These are phyloP conservation scores for Didymella segeticola DNA, from an alignment of 2,329 filamentous ascomycete genomes.

Conservation along the genomic window DNA sequence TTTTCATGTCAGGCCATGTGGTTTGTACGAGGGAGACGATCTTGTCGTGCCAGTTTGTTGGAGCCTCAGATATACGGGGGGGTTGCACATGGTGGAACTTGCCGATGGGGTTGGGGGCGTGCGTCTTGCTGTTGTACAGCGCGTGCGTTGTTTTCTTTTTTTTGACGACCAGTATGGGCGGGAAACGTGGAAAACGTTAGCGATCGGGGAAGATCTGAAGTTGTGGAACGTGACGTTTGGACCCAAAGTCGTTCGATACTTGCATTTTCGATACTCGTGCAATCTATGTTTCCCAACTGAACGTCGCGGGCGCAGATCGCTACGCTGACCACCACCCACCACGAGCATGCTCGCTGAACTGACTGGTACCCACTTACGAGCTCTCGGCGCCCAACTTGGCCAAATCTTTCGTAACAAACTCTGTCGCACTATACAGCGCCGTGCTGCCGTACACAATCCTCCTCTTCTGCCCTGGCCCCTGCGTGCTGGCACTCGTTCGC, in stretches of 20 bases:
- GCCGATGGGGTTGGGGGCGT: too few relatives aligned
- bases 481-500: conserved; percentile 67
- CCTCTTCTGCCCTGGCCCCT: conserved; percentile 67
- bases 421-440: conserved; percentile 69
- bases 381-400: conserved; percentile 62
- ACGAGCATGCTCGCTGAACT: background rate
- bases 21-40: background rate
- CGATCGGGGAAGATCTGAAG: background rate
- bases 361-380: conserved; percentile 25
- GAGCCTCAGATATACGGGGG: too few relatives aligned
- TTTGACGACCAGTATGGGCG: background rate
- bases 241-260: background rate
- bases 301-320: background rate
- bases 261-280: conserved; percentile 2
- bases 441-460: conserved; percentile 95
- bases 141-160: background rate
- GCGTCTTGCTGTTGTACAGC: background rate
- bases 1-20: background rate
- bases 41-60: too few relatives aligned
- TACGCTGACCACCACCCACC: background rate
- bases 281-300: background rate
- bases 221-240: background rate
- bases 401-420: conserved; percentile 66
- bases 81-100: too few relatives aligned
- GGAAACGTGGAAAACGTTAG: conserved; percentile 2